These are phyloP conservation scores for Collybia nuda DNA, from an alignment of 768 basidiomycete genomes.

Conservation along the genomic window DNA sequence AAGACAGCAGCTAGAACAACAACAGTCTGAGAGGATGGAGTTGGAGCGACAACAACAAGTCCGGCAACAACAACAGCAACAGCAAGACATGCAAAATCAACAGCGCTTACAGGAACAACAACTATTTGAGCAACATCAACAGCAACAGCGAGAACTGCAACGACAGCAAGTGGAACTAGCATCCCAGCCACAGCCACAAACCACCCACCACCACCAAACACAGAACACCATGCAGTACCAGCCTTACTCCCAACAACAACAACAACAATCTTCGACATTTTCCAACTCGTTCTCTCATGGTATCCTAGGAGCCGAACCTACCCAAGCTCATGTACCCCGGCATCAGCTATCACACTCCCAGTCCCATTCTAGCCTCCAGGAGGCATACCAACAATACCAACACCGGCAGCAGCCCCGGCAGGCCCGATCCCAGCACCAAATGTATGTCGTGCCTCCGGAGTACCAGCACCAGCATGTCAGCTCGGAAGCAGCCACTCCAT, in stretches of 20 bases:
- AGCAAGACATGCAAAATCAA: constrained; percentile 19
- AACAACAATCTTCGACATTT: neutral
- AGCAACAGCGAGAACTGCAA: constrained; percentile 10
- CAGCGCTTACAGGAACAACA: constrained; percentile 18
- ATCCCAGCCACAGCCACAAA: constrained; percentile 11
- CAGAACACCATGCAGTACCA: neutral
- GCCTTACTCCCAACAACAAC: neutral
- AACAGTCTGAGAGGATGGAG: constrained; percentile 19
- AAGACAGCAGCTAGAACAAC: constrained; percentile 19
- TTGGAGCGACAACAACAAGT: constrained; percentile 17
- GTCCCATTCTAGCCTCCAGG: constrained; percentile 20
- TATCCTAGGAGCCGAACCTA: neutral
- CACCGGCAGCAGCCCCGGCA: neutral
- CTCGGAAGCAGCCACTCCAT: constrained; percentile 9
- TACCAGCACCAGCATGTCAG: constrained; percentile 17
- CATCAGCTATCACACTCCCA: constrained; percentile 8
- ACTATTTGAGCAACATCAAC: constrained; percentile 14
- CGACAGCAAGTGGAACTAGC: constrained; percentile 12
- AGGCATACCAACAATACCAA: constrained; percentile 14
- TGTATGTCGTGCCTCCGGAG: constrained; percentile 27
- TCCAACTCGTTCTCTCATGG: too few relatives aligned
- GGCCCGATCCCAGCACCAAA: constrained; percentile 26
- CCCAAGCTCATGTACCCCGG: neutral
- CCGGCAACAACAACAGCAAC: constrained; percentile 13
- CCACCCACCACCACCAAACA: constrained; percentile 8